phyloP scores from a whole-genome alignment of 176 grass and related monocot genomes.

The Zoysia japonica region DNA sequence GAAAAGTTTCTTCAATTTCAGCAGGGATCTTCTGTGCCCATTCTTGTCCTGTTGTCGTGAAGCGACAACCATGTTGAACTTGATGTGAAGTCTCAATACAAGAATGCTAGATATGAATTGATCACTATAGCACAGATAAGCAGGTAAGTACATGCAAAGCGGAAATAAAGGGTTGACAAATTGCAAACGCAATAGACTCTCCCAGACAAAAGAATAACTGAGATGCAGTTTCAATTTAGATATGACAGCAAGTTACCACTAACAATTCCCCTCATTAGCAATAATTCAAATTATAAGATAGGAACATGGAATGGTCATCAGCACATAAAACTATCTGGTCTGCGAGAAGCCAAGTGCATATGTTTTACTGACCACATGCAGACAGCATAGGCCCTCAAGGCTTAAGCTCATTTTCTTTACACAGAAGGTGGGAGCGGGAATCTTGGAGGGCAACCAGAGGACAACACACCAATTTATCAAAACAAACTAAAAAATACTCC shows the following conservation, averaged over 20 bases:
- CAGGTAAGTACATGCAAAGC: background rate
- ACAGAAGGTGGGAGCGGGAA: background rate
- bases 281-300: background rate
- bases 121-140: constrained; percentile 44
- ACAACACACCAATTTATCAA: constrained; percentile 26
- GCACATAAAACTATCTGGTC: background rate
- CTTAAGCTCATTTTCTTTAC: background rate
- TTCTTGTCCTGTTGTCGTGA: constrained; percentile 61
- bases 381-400: background rate
- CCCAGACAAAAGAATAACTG: background rate
- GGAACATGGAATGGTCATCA: background rate
- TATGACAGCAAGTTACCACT: background rate
- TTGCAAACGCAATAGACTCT: background rate
- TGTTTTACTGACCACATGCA: background rate
- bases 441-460: too few species aligned
- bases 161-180: background rate
- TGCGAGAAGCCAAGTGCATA: background rate
- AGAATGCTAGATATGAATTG: constrained; percentile 64
- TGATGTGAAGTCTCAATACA: constrained; percentile 56
- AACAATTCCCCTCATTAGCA: background rate
- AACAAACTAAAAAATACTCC: constrained; percentile 35
- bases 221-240: background rate
- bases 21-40: constrained; percentile 49
- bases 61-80: constrained; percentile 66
- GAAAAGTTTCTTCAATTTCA: constrained; percentile 30